phyloP scores from a whole-genome alignment of 257 asterid genomes.

The Przewalskia tangutica region DNA sequence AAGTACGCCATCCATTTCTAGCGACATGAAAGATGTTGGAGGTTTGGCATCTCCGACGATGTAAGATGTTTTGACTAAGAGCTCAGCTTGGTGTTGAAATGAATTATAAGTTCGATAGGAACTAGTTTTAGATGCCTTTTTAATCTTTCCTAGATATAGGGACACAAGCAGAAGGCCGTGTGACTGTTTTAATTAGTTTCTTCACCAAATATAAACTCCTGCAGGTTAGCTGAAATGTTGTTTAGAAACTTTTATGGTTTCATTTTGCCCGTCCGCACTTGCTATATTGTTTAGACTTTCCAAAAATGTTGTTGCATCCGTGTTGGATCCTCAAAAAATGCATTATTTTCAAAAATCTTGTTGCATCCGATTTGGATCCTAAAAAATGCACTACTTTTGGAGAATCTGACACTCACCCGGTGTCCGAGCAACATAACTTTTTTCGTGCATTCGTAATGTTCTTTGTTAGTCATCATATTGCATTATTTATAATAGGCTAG shows the following conservation, averaged over 20 bases:
- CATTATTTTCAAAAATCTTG: neutral
- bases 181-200: neutral
- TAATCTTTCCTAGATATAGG: neutral
- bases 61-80: neutral
- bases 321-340: neutral
- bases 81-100: neutral
- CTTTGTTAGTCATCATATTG: neutral
- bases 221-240: constrained; percentile 2
- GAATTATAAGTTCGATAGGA: neutral
- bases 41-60: neutral
- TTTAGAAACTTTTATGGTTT: neutral
- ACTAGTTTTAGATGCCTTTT: constrained; percentile 1
- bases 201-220: neutral
- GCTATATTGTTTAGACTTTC: too few species aligned
- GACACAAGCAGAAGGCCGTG: constrained; percentile 4
- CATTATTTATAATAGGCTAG: neutral
- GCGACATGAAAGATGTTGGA: neutral
- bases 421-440: neutral
- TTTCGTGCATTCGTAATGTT: neutral
- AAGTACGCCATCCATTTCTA: constrained; percentile 20
- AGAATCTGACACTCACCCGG: neutral
- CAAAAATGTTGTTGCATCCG: neutral
- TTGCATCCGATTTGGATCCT: too few species aligned
- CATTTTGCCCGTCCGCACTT: neutral
- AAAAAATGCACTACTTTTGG: neutral